These are phyloP conservation scores for Kluyveromyces lactis DNA, from an alignment of 805 yeast species.

Conservation along the genomic window DNA sequence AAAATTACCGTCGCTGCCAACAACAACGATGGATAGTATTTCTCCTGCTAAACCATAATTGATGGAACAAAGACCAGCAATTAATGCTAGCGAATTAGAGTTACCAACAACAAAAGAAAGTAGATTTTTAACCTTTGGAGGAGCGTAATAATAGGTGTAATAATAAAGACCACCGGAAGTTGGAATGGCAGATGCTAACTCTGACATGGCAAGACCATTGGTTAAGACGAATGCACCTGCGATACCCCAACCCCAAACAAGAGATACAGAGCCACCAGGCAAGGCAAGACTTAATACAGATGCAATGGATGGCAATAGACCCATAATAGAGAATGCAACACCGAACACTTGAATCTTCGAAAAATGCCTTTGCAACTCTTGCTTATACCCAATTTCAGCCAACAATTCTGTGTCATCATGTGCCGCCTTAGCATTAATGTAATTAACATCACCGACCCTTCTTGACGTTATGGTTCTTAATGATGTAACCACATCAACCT, in stretches of 20 bases:
- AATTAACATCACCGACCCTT: constrained; percentile 11
- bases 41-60: constrained; percentile 51
- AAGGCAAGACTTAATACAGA: constrained; percentile 43
- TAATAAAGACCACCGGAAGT: constrained; percentile 60
- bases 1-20: constrained; percentile 38
- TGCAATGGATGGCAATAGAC: constrained; percentile 39
- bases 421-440: constrained; percentile 20
- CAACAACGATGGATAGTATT: constrained; percentile 43
- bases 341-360: constrained; percentile 60
- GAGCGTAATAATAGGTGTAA: constrained; percentile 54
- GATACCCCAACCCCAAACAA: constrained; percentile 60
- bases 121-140: constrained; percentile 36
- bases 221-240: constrained; percentile 39
- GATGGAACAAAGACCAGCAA: constrained; percentile 52
- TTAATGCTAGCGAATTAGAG: constrained; percentile 50
- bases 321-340: constrained; percentile 67
- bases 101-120: constrained; percentile 50
- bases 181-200: constrained; percentile 53
- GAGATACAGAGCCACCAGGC: constrained; percentile 49
- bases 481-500: constrained; percentile 4
- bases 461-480: constrained; percentile 9
- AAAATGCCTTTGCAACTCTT: constrained; percentile 56
- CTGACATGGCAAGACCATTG: constrained; percentile 48
- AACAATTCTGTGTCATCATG: constrained; percentile 23
- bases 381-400: constrained; percentile 60